These are phyloP conservation scores for Ustilago tritici DNA, from an alignment of 1,284 basidiomycete genomes.

Conservation along the genomic window DNA sequence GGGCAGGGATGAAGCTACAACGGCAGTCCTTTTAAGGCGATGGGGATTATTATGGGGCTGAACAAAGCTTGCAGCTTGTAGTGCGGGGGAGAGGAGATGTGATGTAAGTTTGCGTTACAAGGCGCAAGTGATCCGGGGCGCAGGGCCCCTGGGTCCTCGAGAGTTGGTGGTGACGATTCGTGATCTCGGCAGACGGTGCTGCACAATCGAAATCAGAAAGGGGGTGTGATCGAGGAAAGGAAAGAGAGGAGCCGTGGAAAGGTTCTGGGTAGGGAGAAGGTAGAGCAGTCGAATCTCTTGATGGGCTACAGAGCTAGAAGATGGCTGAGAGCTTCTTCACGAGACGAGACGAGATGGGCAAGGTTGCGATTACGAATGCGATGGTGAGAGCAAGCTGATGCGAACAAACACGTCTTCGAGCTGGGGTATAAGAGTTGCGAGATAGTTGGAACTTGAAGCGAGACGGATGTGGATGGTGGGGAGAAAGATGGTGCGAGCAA, in stretches of 20 bases:
- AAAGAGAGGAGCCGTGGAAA: background rate
- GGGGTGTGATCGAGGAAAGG: background rate
- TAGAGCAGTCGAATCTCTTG: background rate
- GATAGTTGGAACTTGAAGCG: background rate
- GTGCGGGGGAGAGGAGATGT: background rate
- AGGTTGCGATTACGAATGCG: background rate
- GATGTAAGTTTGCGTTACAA: background rate
- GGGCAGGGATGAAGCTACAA: background rate
- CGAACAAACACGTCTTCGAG: background rate
- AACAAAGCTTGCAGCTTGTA: background rate
- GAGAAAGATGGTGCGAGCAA: background rate
- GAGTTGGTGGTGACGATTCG: constrained; percentile 15
- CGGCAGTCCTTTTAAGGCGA: background rate
- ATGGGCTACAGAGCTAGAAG: background rate
- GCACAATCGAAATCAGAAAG: constrained; percentile 4
- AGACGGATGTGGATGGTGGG: background rate
- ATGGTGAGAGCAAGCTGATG: background rate
- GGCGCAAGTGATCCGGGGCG: constrained; percentile 49
- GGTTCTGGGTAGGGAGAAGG: background rate
- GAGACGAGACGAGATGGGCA: background rate
- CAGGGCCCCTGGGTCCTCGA: constrained; percentile 49
- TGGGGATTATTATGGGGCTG: background rate
- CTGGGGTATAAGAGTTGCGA: background rate
- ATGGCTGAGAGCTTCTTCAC: background rate
- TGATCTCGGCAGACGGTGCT: constrained; percentile 33